These are phyloP conservation scores for Erysimum cheiranthoides DNA, from an alignment of 345 rosid genomes.

Conservation along the genomic window DNA sequence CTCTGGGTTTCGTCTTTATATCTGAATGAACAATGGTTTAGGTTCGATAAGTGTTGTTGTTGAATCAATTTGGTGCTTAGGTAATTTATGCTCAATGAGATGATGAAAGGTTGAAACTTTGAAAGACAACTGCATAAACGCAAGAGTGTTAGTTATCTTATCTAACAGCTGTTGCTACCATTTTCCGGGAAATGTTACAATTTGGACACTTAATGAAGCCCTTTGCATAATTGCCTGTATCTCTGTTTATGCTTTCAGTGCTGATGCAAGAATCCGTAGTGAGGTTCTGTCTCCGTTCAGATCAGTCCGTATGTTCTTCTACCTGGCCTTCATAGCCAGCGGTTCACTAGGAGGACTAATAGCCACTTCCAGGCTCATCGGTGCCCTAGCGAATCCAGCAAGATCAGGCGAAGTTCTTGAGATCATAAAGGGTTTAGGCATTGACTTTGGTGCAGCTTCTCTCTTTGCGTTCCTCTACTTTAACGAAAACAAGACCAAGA, in stretches of 20 bases:
- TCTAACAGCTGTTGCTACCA: conserved; percentile 5
- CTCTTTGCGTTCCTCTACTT: conserved; percentile 79
- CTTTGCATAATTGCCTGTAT: conserved; percentile 16
- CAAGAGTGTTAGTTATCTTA: background rate
- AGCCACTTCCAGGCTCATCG: conserved; percentile 77
- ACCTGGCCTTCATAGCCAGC: conserved; percentile 85
- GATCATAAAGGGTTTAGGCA: conserved; percentile 64
- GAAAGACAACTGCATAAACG: background rate
- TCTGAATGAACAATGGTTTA: background rate
- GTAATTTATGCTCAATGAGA: background rate
- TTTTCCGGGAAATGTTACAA: background rate
- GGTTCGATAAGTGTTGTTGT: background rate
- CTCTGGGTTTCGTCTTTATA: background rate
- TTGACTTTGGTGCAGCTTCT: conserved; percentile 78
- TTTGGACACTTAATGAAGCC: background rate
- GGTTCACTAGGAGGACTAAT: conserved; percentile 80
- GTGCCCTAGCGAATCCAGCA: conserved; percentile 70
- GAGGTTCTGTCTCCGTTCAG: conserved; percentile 96
- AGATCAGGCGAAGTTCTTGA: conserved; percentile 76
- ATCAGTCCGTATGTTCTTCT: conserved; percentile 93
- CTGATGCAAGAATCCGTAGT: conserved; percentile 80
- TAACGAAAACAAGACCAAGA: conserved; percentile 76
- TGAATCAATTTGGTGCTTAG: background rate
- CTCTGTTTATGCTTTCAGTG: conserved; percentile 57
- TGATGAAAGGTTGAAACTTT: conserved; percentile 35